Percentiles rank a stretch among this genome's conserved stretches.
Conservation (phyloP, 2,329 filamentous ascomycete genomes). For the Conoideocrella luteorostrata region DNA sequence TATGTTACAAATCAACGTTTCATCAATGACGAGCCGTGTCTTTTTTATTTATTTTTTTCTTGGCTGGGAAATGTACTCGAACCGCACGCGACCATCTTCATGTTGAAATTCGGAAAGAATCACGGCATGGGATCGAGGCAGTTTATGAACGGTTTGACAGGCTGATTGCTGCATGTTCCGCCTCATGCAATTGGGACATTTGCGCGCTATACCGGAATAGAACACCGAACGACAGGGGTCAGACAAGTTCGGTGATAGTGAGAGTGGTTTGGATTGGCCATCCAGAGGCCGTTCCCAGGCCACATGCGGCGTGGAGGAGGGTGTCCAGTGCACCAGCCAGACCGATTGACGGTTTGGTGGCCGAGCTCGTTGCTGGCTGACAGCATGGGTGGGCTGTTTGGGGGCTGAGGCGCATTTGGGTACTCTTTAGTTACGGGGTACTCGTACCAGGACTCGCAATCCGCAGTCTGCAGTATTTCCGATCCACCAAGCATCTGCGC, state of each 20-base stretch:
- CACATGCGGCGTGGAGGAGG: constrained; percentile 3
- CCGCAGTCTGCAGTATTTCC: no score
- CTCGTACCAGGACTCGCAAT: no score
- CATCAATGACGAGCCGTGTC: neutral
- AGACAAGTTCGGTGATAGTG: neutral
- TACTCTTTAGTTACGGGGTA: no score
- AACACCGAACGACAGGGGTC: constrained; percentile 9
- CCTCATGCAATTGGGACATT: neutral
- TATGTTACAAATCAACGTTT: no score
- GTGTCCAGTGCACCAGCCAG: neutral
- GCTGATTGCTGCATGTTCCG: neutral
- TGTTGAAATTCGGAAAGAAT: no score
- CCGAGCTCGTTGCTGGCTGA: neutral
- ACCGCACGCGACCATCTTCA: no score
- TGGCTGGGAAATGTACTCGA: no score
- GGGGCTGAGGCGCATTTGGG: neutral
- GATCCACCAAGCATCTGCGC: no score
- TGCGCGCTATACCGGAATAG: constrained; percentile 9
- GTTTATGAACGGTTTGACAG: constrained; percentile 1
- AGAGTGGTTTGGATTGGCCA: neutral
- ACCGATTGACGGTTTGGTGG: constrained; percentile 1
- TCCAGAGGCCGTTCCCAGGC: neutral
- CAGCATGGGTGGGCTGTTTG: neutral
- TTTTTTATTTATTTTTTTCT: no score
- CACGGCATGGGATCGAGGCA: neutral